Evolutionary conservation across 805 yeast genomes (phyloP).

Genomic region (Yarrowia bubula): DNA sequence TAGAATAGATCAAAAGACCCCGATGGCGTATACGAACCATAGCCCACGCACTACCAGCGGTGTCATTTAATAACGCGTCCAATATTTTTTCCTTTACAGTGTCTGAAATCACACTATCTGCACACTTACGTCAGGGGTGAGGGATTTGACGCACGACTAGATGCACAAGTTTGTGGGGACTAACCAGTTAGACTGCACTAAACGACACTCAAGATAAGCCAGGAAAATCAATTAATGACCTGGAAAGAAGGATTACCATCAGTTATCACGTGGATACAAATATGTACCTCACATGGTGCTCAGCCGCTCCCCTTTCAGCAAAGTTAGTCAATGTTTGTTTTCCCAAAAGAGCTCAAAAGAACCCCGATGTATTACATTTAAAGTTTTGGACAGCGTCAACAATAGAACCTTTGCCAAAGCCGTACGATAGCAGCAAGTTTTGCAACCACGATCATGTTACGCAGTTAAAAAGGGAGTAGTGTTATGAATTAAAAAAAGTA

Average conservation of each 20-base stretch:
- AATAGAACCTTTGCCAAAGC: slow-evolving; percentile 23
- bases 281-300: not conserved
- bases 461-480: not conserved
- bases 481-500: too few relatives aligned
- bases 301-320: slow-evolving; percentile 13
- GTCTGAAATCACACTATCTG: slow-evolving; percentile 2
- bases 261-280: not conserved
- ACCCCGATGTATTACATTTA: not conserved
- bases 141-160: slow-evolving; percentile 22
- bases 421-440: slow-evolving; percentile 8
- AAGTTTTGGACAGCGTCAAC: slow-evolving; percentile 18
- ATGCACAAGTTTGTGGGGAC: slow-evolving; percentile 13
- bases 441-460: not conserved
- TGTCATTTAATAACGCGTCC: slow-evolving; percentile 4
- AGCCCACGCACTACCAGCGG: not conserved
- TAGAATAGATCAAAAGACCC: not conserved
- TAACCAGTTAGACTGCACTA: not conserved
- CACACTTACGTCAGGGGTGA: slow-evolving; percentile 26
- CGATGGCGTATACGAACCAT: not conserved
- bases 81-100: not conserved
- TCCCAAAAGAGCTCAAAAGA: slow-evolving; percentile 18
- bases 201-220: not conserved
- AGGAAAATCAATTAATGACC: not conserved
- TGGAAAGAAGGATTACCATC: not conserved
- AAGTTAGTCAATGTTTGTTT: slow-evolving; percentile 20